Conservation (phyloP, 352 stramenopile species). For the Phytophthora fragariaefolia region DNA sequence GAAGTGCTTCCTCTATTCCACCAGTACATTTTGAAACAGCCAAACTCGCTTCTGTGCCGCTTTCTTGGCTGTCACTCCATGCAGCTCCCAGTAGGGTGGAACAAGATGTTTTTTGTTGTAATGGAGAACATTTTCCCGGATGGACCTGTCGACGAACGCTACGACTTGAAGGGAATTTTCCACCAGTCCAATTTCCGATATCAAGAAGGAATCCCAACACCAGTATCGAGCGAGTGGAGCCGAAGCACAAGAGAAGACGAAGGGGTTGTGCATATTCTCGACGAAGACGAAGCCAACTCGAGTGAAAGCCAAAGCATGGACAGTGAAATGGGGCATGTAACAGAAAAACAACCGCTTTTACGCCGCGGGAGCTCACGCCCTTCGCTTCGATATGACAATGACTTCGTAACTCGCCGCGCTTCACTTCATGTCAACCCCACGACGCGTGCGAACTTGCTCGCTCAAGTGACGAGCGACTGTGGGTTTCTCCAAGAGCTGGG, state of each 20-base stretch:
- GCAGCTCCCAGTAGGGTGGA: constrained; percentile 89
- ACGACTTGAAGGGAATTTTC: constrained; percentile 88
- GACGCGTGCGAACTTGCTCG: constrained; percentile 75
- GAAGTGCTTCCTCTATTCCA: constrained; percentile 85
- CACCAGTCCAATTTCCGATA: constrained; percentile 63
- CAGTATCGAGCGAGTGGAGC: constrained; percentile 46
- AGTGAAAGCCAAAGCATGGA: constrained; percentile 39
- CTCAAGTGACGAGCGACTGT: constrained; percentile 85
- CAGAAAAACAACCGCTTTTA: constrained; percentile 64
- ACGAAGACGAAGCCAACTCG: constrained; percentile 37
- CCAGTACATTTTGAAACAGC: constrained; percentile 87
- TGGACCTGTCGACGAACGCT: constrained; percentile 77
- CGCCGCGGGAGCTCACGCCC: constrained; percentile 62
- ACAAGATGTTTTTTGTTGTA: constrained; percentile 92
- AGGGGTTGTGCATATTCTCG: constrained; percentile 18
- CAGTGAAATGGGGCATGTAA: constrained; percentile 43
- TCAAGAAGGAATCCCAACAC: constrained; percentile 50
- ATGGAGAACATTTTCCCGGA: constrained; percentile 90
- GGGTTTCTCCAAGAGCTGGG: constrained; percentile 86
- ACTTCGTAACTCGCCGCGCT: constrained; percentile 76
- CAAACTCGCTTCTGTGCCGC: constrained; percentile 79
- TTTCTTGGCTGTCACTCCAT: constrained; percentile 89
- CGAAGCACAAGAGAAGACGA: constrained; percentile 42
- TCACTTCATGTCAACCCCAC: constrained; percentile 75
- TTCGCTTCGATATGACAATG: constrained; percentile 76